Percentiles rank a stretch among this genome's conserved stretches.
These are phyloP conservation scores for Glomus cerebriforme DNA, from an alignment of 192 early-diverging fungal species.

Conservation along the genomic window DNA sequence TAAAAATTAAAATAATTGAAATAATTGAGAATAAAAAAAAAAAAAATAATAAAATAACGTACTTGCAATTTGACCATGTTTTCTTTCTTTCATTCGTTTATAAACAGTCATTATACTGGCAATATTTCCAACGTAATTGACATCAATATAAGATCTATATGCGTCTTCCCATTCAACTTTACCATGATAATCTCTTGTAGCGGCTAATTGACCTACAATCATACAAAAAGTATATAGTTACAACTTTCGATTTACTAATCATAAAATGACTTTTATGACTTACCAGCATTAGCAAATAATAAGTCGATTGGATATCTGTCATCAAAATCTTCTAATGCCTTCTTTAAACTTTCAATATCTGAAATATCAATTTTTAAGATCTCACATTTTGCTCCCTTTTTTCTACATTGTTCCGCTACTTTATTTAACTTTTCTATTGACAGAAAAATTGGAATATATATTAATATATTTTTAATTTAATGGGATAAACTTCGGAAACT, in stretches of 20 bases:
- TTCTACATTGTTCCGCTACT: not conserved
- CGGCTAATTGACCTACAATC: conserved; percentile 22
- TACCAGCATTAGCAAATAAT: conserved; percentile 38
- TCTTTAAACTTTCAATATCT: conserved; percentile 5
- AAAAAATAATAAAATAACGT: not conserved
- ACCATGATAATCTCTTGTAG: conserved; percentile 10
- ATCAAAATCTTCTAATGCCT: conserved; percentile 31
- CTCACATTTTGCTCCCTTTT: not conserved
- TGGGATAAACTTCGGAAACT: not conserved
- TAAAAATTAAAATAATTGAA: not conserved
- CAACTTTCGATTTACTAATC: not conserved
- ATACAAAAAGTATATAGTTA: not conserved
- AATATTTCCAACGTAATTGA: conserved; percentile 27
- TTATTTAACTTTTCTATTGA: not conserved
- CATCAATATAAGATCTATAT: conserved; percentile 21
- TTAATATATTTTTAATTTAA: not conserved
- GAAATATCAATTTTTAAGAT: conserved; percentile 27
- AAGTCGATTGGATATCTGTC: conserved; percentile 32
- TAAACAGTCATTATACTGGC: conserved; percentile 31
- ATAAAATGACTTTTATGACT: not conserved
- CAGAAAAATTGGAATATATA: not conserved
- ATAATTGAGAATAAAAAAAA: too few species aligned
- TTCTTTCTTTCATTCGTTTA: conserved; percentile 30
- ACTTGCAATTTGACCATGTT: conserved; percentile 35
- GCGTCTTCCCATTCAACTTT: conserved; percentile 10